Evolutionary conservation across 2,329 filamentous ascomycete genomes (phyloP), one percentile per base, ranked within the genome.

Genomic region (Fusarium equiseti): DNA sequence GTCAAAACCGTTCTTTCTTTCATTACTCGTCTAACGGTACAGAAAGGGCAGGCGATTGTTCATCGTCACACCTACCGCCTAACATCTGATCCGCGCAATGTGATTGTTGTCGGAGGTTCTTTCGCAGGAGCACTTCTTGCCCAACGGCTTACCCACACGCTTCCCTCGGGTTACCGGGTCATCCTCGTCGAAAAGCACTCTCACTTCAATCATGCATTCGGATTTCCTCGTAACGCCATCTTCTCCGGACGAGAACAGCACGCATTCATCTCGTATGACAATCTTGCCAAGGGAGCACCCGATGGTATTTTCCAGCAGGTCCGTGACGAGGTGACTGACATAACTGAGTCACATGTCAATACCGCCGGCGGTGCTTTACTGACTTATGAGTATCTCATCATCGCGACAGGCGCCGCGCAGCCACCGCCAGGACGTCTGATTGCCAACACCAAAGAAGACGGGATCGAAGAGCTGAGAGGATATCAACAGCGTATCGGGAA

Each of bases 321-420:
- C 0, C 49, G 59, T 1, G 71, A 69, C 4, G 45, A 66, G 8
- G 71, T 53, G 5, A 26, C 51, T 1, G 51, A 59, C 1, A 35
- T 73, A 0, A 55, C 57, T 0, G 57, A 50, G 1, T 53, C 45
- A 0, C 26, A 50, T 13, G 27, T 73, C 2, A 42, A 45, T 6
- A 54, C 66, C 3, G 29, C 9, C 0, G 42, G 18, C 4, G 70
- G 70, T 1, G 5, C n/a, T 6, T 44, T 48, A 0, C 2, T 73
- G 3, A 16, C 48, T 3, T 73, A 63, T 9, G 54, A 66, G 0
- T 71, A 69, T 3, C 57, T 71, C 1, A 54, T 69, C 0, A n/a
- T 73, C 8, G 70, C 71, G 1, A 73, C 70, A 5, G 71, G 71
- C 15, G 68, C 70, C 1, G 55, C 54, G 0, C 71, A 73, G 15